Conservation (phyloP, 2,329 filamentous ascomycete genomes). For the Trichoderma endophyticum region DNA sequence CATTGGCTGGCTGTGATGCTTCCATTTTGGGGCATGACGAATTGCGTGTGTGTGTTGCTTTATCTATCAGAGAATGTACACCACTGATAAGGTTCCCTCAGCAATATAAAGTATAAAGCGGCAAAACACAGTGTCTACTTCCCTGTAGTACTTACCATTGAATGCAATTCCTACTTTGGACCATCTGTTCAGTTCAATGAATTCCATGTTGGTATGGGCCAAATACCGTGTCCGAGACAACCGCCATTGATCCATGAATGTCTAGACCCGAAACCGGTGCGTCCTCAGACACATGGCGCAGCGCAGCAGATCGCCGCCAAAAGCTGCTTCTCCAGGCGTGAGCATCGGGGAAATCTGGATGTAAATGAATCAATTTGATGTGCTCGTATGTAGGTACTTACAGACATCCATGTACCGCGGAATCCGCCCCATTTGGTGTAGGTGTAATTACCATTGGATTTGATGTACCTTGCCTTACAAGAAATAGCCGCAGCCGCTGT, state of each 20-base stretch:
- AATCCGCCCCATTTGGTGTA: not conserved
- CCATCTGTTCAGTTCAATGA: not conserved
- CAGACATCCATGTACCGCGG: not conserved
- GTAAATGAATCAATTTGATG: not conserved
- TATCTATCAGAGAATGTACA: not conserved
- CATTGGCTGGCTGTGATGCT: not conserved
- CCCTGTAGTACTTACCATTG: not conserved
- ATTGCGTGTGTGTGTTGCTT: not conserved
- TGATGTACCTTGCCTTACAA: not conserved
- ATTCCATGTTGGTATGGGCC: not conserved
- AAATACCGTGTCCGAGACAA: slow-evolving; percentile 15
- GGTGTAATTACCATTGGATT: not conserved
- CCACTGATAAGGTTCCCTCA: not conserved
- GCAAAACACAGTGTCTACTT: not conserved
- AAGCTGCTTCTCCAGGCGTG: not conserved
- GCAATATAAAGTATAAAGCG: not conserved
- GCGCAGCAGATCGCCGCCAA: not conserved
- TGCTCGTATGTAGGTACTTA: not conserved
- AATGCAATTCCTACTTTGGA: not conserved
- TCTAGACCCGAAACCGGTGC: not conserved
- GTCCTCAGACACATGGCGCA: not conserved
- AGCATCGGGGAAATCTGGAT: not conserved
- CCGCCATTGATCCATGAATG: not conserved
- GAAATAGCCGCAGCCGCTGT: slow-evolving; percentile 13
- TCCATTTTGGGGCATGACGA: not conserved